phyloP scores from a whole-genome alignment of 768 basidiomycete genomes.

The Amanita rubescens region DNA sequence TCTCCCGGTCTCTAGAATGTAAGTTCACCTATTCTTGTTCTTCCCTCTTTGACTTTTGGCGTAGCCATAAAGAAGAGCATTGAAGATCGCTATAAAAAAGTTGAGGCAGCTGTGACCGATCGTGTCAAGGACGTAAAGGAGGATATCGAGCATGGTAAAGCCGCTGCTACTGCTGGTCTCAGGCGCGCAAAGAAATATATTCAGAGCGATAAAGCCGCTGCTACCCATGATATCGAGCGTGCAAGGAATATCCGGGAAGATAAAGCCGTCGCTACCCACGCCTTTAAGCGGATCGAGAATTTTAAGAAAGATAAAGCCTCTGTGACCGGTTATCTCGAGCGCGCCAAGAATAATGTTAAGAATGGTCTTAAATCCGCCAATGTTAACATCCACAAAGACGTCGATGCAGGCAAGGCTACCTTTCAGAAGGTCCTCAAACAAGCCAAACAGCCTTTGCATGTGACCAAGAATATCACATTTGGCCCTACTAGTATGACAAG shows the following conservation, averaged over 20 bases:
- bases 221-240: too few species aligned
- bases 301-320: too few species aligned
- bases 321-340: too few species aligned
- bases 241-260: too few species aligned
- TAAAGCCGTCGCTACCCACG: too few species aligned
- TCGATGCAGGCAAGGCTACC: neutral
- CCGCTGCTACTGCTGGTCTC: too few species aligned
- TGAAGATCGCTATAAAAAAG: neutral
- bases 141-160: neutral
- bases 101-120: neutral
- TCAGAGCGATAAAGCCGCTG: too few species aligned
- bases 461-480: constrained; percentile 18
- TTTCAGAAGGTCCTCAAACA: neutral
- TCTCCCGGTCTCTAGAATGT: constrained; percentile 20
- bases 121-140: neutral
- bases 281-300: too few species aligned
- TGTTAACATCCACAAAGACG: too few species aligned
- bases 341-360: neutral
- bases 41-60: neutral
- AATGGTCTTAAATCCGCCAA: neutral
- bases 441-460: constrained; percentile 23
- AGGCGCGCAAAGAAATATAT: too few species aligned
- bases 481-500: constrained; percentile 20
- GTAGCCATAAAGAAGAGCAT: neutral
- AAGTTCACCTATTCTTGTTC: neutral